Base-by-base conservation (phyloP, 495 filamentous ascomycete genomes). In the Aspergillus bridgeri region DNA sequence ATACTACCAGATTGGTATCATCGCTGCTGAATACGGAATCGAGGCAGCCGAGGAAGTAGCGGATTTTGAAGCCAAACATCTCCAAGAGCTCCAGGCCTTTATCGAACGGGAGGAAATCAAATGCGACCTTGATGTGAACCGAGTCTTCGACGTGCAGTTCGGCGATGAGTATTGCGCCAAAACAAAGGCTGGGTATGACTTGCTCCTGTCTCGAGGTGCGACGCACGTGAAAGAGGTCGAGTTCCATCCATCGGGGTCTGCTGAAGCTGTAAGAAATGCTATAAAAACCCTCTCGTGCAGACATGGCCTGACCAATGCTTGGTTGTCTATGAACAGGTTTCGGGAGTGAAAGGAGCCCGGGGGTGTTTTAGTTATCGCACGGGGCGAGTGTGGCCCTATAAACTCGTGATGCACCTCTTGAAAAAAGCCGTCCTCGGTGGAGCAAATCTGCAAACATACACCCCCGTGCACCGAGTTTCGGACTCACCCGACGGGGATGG, bases 381-480 rank as follows among this genome's bases (percentile, higher is more conserved):
- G 2, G 80, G 71, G 0, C 72, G 75, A 33, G 65, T 85, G 5
- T 95, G 89, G 90, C 91, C 91, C 0, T 95, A 94, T 68, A 95
- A 95, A 69, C 80, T 92, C 21, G 83, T 94, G 8, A 70, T 85
- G 7, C 82, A 81, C 57, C 75, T 92, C 1, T 70, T 95, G 1
- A 79, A 87, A 60, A 71, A 72, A 0, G 75, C 85, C 0, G 68
- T 94, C 0, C 67, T 65, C 0, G 59, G 65, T 21, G 72, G 76
- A 4, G 83, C 92, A 48, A 94, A 94, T 66, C 76, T 96, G 3
- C 91, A 96, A 63, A 92, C 89, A 4, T 79, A 84, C 57, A 92
- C 89, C 1, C 83, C 86, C 0, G 88, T 87, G 8, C 81, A 78
- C 3, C 59, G 57, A 48, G 67, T 61, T 60, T 83, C 60, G 5